Percentiles rank a stretch among this genome's conserved stretches.
phyloP scores from a whole-genome alignment of 1,284 basidiomycete genomes.

The Mycena sp. region DNA sequence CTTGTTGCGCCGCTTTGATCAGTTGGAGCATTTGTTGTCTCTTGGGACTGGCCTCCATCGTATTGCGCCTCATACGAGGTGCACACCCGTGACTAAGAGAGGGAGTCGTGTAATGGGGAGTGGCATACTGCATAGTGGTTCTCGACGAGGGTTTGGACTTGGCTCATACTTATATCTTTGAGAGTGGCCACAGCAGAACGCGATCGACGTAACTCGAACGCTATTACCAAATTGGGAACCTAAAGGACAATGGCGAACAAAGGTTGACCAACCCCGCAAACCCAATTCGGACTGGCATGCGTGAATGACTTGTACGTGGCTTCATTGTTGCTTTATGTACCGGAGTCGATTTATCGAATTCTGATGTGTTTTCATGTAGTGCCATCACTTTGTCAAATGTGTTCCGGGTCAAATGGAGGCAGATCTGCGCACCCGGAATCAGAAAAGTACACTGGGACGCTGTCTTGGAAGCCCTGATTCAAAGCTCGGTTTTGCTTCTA shows the following conservation, averaged over 20 bases:
- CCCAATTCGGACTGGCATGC: no score
- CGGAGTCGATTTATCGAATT: no score
- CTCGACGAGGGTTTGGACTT: background rate
- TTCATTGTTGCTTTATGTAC: no score
- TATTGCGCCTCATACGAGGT: slow-evolving; percentile 16
- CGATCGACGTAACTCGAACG: no score
- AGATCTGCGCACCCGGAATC: background rate
- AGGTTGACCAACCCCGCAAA: no score
- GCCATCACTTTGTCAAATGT: background rate
- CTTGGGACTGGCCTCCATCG: slow-evolving; percentile 12
- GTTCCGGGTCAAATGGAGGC: background rate
- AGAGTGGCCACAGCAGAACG: no score
- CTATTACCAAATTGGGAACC: background rate
- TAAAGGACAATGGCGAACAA: slow-evolving; percentile 13
- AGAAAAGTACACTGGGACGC: background rate
- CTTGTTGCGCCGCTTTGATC: slow-evolving; percentile 18
- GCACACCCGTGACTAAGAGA: background rate
- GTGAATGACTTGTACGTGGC: no score
- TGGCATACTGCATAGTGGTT: slow-evolving; percentile 22
- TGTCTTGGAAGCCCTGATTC: no score
- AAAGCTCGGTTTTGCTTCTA: background rate
- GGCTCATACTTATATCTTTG: slow-evolving; percentile 1
- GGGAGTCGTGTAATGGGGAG: slow-evolving; percentile 2
- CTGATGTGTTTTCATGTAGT: background rate
- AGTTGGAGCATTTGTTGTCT: slow-evolving; percentile 16